These are phyloP conservation scores for Astraeus odoratus DNA, from an alignment of 768 basidiomycete genomes.

Conservation along the genomic window DNA sequence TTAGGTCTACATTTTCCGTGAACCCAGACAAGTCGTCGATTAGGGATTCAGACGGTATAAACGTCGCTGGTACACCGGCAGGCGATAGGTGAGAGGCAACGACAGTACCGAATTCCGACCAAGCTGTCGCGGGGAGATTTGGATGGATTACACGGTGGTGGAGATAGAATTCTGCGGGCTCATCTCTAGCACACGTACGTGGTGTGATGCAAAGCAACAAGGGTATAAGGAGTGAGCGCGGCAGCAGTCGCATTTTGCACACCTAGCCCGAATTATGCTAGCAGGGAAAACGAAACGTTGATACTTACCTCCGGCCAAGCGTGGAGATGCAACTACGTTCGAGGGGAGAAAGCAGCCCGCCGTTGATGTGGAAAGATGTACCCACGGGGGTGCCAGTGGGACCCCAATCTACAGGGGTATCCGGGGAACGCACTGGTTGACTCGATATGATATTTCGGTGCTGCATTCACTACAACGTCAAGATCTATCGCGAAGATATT, in stretches of 20 bases:
- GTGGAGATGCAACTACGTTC: background rate
- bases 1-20: constrained; percentile 31
- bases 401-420: constrained; percentile 9
- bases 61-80: constrained; percentile 24
- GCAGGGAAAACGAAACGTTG: background rate
- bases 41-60: constrained; percentile 37
- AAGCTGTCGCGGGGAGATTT: constrained; percentile 18
- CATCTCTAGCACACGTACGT: constrained; percentile 1
- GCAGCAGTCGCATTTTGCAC: background rate
- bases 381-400: background rate
- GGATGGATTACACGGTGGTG: constrained; percentile 29
- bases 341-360: no score
- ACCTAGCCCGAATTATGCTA: background rate
- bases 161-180: constrained; percentile 10
- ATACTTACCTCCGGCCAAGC: background rate
- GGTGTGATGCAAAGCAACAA: constrained; percentile 7
- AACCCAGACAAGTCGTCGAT: constrained; percentile 42
- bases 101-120: constrained; percentile 22
- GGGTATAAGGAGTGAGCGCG: constrained; percentile 8
- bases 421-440: constrained; percentile 9
- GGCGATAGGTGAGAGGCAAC: constrained; percentile 22
- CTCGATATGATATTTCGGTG: constrained; percentile 5
- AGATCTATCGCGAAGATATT: no score
- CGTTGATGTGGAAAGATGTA: no score
- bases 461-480: no score